phyloP scores from a whole-genome alignment of 148 eudicot species.

The Rhododendron vialii region DNA sequence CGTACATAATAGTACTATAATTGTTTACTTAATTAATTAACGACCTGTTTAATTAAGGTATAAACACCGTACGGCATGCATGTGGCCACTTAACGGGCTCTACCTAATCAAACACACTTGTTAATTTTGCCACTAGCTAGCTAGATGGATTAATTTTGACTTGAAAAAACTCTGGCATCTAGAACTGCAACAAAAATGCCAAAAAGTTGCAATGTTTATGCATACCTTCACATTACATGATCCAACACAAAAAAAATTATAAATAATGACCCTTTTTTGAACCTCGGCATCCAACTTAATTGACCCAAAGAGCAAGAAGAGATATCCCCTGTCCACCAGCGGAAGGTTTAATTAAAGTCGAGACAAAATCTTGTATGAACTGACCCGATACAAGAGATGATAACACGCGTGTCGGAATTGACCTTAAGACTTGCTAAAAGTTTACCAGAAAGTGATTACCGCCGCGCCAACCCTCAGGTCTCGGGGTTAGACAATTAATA shows the following conservation, averaged over 20 bases:
- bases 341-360: no score
- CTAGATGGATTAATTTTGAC: background rate
- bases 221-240: constrained; percentile 20
- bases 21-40: background rate
- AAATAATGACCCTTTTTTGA: no score
- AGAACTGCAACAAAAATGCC: background rate
- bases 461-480: no score
- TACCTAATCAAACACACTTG: background rate
- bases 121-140: background rate
- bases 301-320: no score
- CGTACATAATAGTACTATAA: background rate
- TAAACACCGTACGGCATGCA: background rate
- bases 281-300: background rate
- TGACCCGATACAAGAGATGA: no score
- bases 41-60: background rate
- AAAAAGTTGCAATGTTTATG: background rate
- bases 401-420: no score
- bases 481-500: no score
- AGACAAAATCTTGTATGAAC: no score
- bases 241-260: constrained; percentile 1
- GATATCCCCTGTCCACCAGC: no score
- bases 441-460: no score
- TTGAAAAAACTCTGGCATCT: background rate
- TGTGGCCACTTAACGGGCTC: constrained; percentile 8
- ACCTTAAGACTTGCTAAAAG: no score